A percentile compares a stretch with the other conserved stretches of the same genome.
Conservation (phyloP, 768 basidiomycete genomes). For the Ramaria sp. region DNA sequence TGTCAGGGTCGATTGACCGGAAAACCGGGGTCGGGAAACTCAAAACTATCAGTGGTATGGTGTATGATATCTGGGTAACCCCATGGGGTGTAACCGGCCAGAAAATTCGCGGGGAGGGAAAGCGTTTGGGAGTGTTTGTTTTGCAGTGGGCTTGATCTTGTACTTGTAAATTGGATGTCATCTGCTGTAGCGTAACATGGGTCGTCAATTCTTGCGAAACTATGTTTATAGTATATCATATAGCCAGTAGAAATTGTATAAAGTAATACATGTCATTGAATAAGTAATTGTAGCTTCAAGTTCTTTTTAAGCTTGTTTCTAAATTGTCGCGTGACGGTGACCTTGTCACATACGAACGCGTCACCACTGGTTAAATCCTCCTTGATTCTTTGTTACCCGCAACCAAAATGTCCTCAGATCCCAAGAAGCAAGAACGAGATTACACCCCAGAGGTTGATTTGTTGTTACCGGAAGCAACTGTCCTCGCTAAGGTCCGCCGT, state of each 20-base stretch:
- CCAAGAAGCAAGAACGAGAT: constrained; percentile 80
- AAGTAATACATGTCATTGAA: too few relatives aligned
- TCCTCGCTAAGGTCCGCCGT: constrained; percentile 56
- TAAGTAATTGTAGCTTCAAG: neutral
- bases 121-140: constrained; percentile 7
- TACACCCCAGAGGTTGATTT: constrained; percentile 75
- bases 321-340: constrained; percentile 2
- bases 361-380: neutral
- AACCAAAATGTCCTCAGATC: constrained; percentile 34
- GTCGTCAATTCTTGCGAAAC: too few relatives aligned
- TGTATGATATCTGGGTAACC: neutral
- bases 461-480: constrained; percentile 56
- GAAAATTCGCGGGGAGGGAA: neutral
- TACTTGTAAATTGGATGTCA: too few relatives aligned
- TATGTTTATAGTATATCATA: too few relatives aligned
- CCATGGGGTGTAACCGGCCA: constrained; percentile 4
- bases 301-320: neutral
- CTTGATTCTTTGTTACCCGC: neutral
- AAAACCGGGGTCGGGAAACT: neutral
- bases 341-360: constrained; percentile 5
- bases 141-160: neutral
- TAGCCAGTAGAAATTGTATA: neutral
- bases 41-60: neutral
- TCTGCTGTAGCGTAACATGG: neutral
- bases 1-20: neutral